Conservation (phyloP, 83 land plant genomes). For the Picea abies region DNA sequence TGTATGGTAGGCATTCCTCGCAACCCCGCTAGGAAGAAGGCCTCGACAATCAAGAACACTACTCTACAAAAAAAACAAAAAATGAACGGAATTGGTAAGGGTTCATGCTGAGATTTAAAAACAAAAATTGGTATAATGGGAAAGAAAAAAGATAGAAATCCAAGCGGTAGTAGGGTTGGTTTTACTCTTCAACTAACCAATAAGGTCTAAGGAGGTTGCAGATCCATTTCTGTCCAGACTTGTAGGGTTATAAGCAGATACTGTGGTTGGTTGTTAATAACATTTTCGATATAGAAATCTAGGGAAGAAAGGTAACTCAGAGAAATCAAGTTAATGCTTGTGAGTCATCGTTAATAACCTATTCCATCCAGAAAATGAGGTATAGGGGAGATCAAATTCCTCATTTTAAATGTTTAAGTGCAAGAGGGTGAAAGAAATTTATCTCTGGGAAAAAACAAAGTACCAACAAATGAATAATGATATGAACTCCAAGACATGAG, state of each 20-base stretch:
- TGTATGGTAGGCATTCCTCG: conserved; percentile 68
- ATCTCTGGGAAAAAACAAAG: background rate
- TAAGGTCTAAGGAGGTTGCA: background rate
- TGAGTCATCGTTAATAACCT: background rate
- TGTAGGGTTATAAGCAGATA: background rate
- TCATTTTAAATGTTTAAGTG: background rate
- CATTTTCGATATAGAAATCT: background rate
- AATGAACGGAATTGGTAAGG: background rate
- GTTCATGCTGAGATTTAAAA: background rate
- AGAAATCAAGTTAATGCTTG: background rate
- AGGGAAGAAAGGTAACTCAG: background rate
- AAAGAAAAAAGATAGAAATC: background rate
- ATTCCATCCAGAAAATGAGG: background rate
- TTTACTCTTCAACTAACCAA: no score
- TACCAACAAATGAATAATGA: conserved; percentile 81
- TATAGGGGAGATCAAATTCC: background rate
- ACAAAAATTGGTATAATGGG: background rate
- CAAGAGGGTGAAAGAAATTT: no score
- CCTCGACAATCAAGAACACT: conserved; percentile 69
- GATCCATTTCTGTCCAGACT: no score
- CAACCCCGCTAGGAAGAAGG: conserved; percentile 76
- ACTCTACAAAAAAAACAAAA: conserved; percentile 43
- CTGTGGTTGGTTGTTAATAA: background rate
- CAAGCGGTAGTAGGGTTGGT: background rate
- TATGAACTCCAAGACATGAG: conserved; percentile 53